Conservation (phyloP, 148 eudicot genomes). For the Oxyria digyna region DNA sequence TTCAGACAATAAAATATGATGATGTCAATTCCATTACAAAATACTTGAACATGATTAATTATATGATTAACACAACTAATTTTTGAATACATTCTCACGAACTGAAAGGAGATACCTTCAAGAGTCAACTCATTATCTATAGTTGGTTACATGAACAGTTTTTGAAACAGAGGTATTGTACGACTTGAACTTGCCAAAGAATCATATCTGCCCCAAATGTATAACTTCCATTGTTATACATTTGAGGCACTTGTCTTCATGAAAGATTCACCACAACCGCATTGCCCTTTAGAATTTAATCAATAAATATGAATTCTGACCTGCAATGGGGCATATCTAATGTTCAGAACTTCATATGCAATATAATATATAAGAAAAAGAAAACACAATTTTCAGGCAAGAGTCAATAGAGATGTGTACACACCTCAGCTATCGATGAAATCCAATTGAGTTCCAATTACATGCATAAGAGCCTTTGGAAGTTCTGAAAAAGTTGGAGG, state of each 20-base stretch:
- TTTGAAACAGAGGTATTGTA: neutral
- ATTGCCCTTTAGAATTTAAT: slow-evolving; percentile 63
- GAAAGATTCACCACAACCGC: slow-evolving; percentile 82
- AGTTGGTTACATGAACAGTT: slow-evolving; percentile 3
- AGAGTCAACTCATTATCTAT: slow-evolving; percentile 3
- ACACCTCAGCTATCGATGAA: slow-evolving; percentile 85
- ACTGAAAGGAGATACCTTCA: neutral
- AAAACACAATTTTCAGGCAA: neutral
- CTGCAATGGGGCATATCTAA: slow-evolving; percentile 17
- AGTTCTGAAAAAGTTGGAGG: too few relatives aligned
- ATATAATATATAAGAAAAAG: too few relatives aligned
- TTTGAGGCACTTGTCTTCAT: slow-evolving; percentile 41
- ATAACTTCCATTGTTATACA: slow-evolving; percentile 8
- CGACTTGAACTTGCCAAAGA: slow-evolving; percentile 1
- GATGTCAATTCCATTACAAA: too few relatives aligned
- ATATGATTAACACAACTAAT: neutral
- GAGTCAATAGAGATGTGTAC: slow-evolving; percentile 4
- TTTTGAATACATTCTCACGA: neutral
- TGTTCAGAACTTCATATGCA: too few relatives aligned
- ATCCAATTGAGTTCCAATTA: slow-evolving; percentile 92
- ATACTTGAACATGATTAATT: too few relatives aligned
- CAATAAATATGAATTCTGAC: slow-evolving; percentile 62
- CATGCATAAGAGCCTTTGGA: slow-evolving; percentile 99
- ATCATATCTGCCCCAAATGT: neutral
- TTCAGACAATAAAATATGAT: too few relatives aligned